Evolutionary conservation across 2,329 filamentous ascomycete genomes (phyloP).

Genomic region (Chrysosporium queenslandicum): DNA sequence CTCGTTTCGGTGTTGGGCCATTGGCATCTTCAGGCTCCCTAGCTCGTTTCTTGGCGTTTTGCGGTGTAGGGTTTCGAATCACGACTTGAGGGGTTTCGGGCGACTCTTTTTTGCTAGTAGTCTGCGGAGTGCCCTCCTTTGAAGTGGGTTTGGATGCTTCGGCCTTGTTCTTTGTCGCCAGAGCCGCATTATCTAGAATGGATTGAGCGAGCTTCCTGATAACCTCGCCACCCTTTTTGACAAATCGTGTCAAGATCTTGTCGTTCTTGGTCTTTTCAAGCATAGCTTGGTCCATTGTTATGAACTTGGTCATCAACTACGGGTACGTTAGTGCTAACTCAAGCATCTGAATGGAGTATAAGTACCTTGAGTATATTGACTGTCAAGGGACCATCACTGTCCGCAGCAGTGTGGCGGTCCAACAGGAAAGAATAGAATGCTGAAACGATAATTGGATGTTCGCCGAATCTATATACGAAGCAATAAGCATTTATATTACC

Average conservation of each 20-base stretch:
- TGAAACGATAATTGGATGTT: conserved; percentile 40
- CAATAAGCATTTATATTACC: conserved; percentile 24
- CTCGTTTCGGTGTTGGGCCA: conserved; percentile 31
- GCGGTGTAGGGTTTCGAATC: conserved; percentile 12
- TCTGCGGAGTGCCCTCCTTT: conserved; percentile 28
- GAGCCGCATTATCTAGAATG: conserved; percentile 43
- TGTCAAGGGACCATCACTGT: conserved; percentile 38
- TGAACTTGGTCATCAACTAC: conserved; percentile 46
- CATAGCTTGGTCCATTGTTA: conserved; percentile 48
- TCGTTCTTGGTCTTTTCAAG: conserved; percentile 51
- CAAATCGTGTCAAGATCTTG: conserved; percentile 48
- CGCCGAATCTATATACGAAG: conserved; percentile 36
- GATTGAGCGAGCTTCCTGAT: conserved; percentile 47
- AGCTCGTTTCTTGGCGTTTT: conserved; percentile 31
- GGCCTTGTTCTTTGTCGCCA: conserved; percentile 37
- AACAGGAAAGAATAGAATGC: conserved; percentile 41
- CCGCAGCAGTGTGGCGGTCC: conserved; percentile 40
- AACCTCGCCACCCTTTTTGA: conserved; percentile 50
- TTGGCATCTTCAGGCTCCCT: conserved; percentile 32
- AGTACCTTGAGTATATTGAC: conserved; percentile 39
- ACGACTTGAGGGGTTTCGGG: conserved; percentile 4
- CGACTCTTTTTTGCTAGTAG: neutral
- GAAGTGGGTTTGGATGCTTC: conserved; percentile 29
- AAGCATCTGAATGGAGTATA: neutral
- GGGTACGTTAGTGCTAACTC: conserved; percentile 20